Evolutionary conservation across 2,329 filamentous ascomycete species (phyloP).

Genomic region (Ceratocystis huliohia): DNA sequence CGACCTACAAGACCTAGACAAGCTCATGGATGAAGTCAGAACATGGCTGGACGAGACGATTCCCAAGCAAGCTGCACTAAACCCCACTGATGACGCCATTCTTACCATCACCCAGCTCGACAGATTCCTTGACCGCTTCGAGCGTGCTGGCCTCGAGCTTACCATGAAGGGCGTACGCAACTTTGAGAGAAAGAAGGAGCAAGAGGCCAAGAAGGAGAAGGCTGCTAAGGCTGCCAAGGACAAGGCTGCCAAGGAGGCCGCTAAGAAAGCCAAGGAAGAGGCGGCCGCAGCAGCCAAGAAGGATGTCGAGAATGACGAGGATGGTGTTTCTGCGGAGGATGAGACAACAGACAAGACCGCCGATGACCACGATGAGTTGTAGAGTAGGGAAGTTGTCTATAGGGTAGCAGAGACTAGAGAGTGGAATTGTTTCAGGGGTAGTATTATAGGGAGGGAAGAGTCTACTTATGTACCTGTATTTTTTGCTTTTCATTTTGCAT

Average conservation of each 20-base stretch:
- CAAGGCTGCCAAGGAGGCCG: constrained; percentile 30
- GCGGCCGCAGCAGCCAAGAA: constrained; percentile 29
- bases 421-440: no score
- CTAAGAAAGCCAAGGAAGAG: constrained; percentile 31
- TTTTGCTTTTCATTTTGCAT: not conserved
- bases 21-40: constrained; percentile 47
- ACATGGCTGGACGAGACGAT: constrained; percentile 67
- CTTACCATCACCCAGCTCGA: constrained; percentile 60
- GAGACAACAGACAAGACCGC: constrained; percentile 35
- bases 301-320: constrained; percentile 25
- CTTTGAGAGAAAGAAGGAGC: constrained; percentile 37
- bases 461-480: not conserved
- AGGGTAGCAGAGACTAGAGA: no score
- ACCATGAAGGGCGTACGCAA: constrained; percentile 55
- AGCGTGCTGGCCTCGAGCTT: constrained; percentile 56
- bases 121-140: constrained; percentile 55
- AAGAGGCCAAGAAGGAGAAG: constrained; percentile 36
- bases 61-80: constrained; percentile 56
- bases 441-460: not conserved
- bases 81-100: constrained; percentile 58
- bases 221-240: constrained; percentile 32
- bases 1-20: constrained; percentile 55
- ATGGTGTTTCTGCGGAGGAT: constrained; percentile 23
- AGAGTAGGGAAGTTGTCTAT: not conserved
- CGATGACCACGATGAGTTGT: constrained; percentile 25